phyloP scores from a whole-genome alignment of 257 asterid species.

The Solanum virginianum region DNA sequence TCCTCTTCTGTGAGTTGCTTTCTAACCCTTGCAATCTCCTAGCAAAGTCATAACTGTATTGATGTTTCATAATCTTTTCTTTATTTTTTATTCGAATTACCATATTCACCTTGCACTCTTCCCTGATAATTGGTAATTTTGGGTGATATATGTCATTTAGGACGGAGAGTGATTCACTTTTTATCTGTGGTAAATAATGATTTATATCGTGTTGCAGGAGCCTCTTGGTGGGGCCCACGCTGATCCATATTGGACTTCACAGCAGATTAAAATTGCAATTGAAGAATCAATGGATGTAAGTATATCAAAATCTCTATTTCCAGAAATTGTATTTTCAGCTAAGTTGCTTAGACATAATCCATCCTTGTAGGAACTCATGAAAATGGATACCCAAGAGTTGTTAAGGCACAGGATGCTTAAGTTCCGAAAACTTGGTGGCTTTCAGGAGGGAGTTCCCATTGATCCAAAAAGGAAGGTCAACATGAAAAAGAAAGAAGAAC shows the following conservation, averaged over 20 bases:
- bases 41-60: background rate
- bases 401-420: constrained; percentile 58
- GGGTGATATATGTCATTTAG: background rate
- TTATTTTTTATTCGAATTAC: background rate
- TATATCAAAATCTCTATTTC: constrained; percentile 6
- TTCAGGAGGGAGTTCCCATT: constrained; percentile 55
- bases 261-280: constrained; percentile 77
- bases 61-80: background rate
- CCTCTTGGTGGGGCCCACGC: constrained; percentile 98
- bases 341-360: constrained; percentile 5
- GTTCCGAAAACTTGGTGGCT: constrained; percentile 63
- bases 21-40: background rate
- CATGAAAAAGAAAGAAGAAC: constrained; percentile 61
- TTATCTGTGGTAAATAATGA: background rate
- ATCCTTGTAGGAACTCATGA: constrained; percentile 52
- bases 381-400: constrained; percentile 58
- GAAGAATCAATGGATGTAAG: constrained; percentile 85
- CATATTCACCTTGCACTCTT: background rate
- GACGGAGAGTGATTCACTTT: background rate
- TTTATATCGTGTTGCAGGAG: constrained; percentile 41
- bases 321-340: background rate
- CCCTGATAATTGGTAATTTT: background rate
- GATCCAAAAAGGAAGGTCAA: constrained; percentile 52
- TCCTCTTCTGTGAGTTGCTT: background rate
- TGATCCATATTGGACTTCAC: constrained; percentile 90